A percentile compares a stretch with the other conserved stretches of the same genome.
Evolutionary conservation across 2,329 filamentous ascomycete species (phyloP).

Genomic region (Aspergillus sp.): DNA sequence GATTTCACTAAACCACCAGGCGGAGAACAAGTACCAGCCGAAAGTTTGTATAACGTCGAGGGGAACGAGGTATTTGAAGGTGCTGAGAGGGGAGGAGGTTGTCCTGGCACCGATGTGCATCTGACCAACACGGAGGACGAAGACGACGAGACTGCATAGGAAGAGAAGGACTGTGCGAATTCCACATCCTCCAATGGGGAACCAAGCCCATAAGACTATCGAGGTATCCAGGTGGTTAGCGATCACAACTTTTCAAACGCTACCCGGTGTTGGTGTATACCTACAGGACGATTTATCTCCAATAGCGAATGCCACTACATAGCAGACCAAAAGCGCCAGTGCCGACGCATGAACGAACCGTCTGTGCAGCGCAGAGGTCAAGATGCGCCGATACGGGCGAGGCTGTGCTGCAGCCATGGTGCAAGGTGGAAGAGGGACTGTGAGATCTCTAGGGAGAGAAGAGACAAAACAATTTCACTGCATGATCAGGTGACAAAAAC

Average conservation of each 20-base stretch:
- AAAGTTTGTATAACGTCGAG: conserved; percentile 68
- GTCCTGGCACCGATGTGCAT: conserved; percentile 75
- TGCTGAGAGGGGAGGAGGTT: conserved; percentile 67
- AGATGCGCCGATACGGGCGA: conserved; percentile 76
- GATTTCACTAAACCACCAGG: conserved; percentile 75
- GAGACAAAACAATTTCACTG: conserved; percentile 19
- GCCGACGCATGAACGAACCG: conserved; percentile 79
- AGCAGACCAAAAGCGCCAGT: conserved; percentile 70
- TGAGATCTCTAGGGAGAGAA: conserved; percentile 26
- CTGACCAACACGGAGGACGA: conserved; percentile 82
- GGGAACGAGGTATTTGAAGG: conserved; percentile 60
- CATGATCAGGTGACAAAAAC: conserved; percentile 21
- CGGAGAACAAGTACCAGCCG: conserved; percentile 75
- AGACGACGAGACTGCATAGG: conserved; percentile 71
- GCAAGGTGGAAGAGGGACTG: conserved; percentile 27
- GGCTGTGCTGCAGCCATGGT: conserved; percentile 42
- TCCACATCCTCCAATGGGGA: conserved; percentile 74
- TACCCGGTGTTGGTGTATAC: conserved; percentile 34
- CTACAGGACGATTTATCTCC: conserved; percentile 69
- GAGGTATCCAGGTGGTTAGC: conserved; percentile 11
- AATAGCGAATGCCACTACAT: conserved; percentile 69
- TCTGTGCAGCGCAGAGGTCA: conserved; percentile 84
- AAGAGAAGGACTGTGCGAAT: conserved; percentile 75
- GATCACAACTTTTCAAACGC: neutral
- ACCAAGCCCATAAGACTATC: conserved; percentile 80